Evolutionary conservation across 2,329 filamentous ascomycete genomes (phyloP), one percentile per base, ranked within the genome.

Genomic region (Whalleya microplaca): DNA sequence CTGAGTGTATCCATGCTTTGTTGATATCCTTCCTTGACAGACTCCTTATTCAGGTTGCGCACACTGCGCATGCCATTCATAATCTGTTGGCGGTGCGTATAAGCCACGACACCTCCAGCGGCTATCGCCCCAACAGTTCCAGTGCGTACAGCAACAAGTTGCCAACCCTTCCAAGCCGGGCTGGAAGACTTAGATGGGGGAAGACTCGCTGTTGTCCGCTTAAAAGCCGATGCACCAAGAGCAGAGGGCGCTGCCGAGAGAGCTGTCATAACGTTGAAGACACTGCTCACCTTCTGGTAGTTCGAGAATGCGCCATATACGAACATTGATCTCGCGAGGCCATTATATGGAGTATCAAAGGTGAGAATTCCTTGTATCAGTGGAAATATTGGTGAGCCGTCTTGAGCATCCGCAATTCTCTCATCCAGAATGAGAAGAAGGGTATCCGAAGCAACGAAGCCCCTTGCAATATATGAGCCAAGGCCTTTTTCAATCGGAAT

Each of bases 271-370:
- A 82, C 77, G 56, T 84, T 84, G 72, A 83, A 84, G 40, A 84
- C 80, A 45, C 73, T 76, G 68, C 75, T 81, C 60, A 85, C 79
- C 54, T 83, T 84, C 55, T 81, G 77, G 64, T 84, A 85, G 69
- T 84, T 84, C 48, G 80, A 83, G 53, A 85, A 84, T 29, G 82
- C 82, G 44, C 82, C 82, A 59, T 85, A 85, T 44, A 84, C 82
- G 58, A 85, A 84, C 81, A 85, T 83, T 47, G 80, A 81, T 12
- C 82, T 74, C 2, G 82, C 80, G 16, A 85, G 79, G 6, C 88
- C 87, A 55, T 91, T 86, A 73, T 88, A 96, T 0, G 92, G 92
- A 0, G 92, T 96, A 72, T 96, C 92, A 66, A 95, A 95, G 6
- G 91, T 85, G 32, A 96, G 79, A 16, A 96, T 80, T 48, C 89